Percentiles rank a stretch among this genome's conserved stretches.
phyloP scores from a whole-genome alignment of 768 basidiomycete species.

The Suillus tomentosus region DNA sequence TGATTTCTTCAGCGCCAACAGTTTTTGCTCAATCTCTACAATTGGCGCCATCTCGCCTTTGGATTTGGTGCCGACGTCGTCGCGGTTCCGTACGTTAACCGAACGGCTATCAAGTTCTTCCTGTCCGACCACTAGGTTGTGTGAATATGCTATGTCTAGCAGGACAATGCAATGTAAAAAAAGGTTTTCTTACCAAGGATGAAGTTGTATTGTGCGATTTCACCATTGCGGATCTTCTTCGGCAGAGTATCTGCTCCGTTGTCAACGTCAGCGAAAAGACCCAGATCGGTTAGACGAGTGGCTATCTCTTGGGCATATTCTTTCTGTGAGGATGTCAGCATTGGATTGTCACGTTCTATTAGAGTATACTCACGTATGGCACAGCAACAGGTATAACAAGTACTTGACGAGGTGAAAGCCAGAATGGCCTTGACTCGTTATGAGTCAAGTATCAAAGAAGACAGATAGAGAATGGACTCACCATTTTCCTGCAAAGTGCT shows the following conservation, averaged over 20 bases:
- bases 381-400: conserved; percentile 91
- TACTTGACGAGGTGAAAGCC: conserved; percentile 96
- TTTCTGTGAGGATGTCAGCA: conserved; percentile 52
- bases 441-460: background rate
- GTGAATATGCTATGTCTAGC: background rate
- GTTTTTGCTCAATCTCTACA: conserved; percentile 67
- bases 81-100: conserved; percentile 95
- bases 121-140: conserved; percentile 82
- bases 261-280: conserved; percentile 91
- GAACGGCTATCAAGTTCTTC: conserved; percentile 84
- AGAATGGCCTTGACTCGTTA: conserved; percentile 77
- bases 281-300: conserved; percentile 62
- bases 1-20: conserved; percentile 69
- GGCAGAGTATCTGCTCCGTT: conserved; percentile 88
- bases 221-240: conserved; percentile 97
- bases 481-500: conserved; percentile 99
- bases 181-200: conserved; percentile 71
- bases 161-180: background rate
- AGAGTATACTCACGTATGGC: conserved; percentile 67
- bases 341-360: conserved; percentile 1
- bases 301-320: conserved; percentile 87
- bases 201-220: conserved; percentile 97
- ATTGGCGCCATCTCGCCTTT: conserved; percentile 75
- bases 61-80: conserved; percentile 86
- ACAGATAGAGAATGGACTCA: conserved; percentile 32